A percentile compares a stretch with the other conserved stretches of the same genome.
Conservation (phyloP, 352 stramenopile species). For the Phytopythium cucurbitacearum region DNA sequence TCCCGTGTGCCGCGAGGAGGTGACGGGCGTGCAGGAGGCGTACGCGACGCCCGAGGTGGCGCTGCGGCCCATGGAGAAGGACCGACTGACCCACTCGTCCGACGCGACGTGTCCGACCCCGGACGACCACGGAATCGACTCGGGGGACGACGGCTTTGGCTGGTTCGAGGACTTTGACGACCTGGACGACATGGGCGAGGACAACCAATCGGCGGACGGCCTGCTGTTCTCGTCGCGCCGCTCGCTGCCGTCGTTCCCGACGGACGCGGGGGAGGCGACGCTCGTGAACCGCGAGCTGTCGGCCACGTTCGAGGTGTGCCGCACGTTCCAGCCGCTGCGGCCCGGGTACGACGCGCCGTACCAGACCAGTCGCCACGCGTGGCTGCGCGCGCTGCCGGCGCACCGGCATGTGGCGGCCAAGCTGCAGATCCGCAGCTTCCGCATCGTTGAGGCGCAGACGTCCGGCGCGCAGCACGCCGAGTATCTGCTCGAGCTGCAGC, state of each 20-base stretch:
- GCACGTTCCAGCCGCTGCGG: slow-evolving; percentile 56
- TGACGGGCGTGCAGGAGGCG: slow-evolving; percentile 47
- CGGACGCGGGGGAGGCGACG: not conserved
- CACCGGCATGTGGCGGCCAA: slow-evolving; percentile 73
- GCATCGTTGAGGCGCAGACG: slow-evolving; percentile 54
- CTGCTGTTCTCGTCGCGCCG: slow-evolving; percentile 32
- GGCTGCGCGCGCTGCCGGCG: slow-evolving; percentile 60
- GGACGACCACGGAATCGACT: slow-evolving; percentile 32
- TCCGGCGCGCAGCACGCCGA: slow-evolving; percentile 64
- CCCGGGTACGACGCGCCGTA: slow-evolving; percentile 60
- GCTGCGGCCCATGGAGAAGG: slow-evolving; percentile 41
- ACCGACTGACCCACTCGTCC: slow-evolving; percentile 35
- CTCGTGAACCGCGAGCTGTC: slow-evolving; percentile 61
- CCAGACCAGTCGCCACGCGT: slow-evolving; percentile 51
- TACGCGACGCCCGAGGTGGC: slow-evolving; percentile 32
- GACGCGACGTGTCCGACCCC: slow-evolving; percentile 37
- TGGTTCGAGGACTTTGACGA: slow-evolving; percentile 86
- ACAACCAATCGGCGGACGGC: slow-evolving; percentile 18
- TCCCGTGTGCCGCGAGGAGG: slow-evolving; percentile 58
- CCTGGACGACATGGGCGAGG: slow-evolving; percentile 38
- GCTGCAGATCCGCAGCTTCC: slow-evolving; percentile 80
- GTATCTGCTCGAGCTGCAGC: slow-evolving; percentile 75
- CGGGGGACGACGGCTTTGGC: slow-evolving; percentile 31
- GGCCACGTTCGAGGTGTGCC: slow-evolving; percentile 66
- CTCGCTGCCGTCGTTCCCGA: slow-evolving; percentile 27